phyloP scores from a whole-genome alignment of 2,329 filamentous ascomycete genomes.

The Venturia effusa region DNA sequence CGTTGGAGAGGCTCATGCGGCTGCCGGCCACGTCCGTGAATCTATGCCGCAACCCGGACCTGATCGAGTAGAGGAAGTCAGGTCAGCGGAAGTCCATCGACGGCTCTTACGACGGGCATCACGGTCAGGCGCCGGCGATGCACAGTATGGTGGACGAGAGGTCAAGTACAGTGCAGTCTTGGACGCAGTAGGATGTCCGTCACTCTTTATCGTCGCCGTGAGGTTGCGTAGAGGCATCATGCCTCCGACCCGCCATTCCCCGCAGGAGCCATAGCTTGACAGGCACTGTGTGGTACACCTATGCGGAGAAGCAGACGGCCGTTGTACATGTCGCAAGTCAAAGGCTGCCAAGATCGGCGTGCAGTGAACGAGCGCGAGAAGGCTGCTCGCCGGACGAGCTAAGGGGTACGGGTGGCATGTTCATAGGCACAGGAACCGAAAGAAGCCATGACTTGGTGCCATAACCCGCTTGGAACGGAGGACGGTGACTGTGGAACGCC shows the following conservation, averaged over 20 bases:
- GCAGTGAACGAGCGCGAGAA: neutral
- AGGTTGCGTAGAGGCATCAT: neutral
- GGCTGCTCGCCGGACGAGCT: neutral
- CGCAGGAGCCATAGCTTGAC: conserved; percentile 1
- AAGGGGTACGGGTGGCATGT: conserved; percentile 3
- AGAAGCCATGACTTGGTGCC: neutral
- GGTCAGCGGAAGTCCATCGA: neutral
- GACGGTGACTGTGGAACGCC: neutral
- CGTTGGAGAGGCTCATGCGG: neutral
- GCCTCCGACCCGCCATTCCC: neutral
- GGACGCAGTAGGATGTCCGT: neutral
- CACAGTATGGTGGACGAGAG: neutral
- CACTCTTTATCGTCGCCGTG: conserved; percentile 3
- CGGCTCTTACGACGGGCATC: neutral
- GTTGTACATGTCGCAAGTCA: neutral
- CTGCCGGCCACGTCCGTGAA: neutral
- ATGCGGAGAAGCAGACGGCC: conserved; percentile 1
- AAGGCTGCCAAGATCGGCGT: conserved; percentile 2
- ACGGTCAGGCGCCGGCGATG: neutral
- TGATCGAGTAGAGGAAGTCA: neutral
- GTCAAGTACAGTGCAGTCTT: neutral
- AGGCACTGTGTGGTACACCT: neutral
- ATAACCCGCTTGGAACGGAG: neutral
- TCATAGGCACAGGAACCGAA: neutral
- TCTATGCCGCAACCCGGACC: neutral